phyloP scores from a whole-genome alignment of 2,329 filamentous ascomycete species.

The Verticillium nubilum region DNA sequence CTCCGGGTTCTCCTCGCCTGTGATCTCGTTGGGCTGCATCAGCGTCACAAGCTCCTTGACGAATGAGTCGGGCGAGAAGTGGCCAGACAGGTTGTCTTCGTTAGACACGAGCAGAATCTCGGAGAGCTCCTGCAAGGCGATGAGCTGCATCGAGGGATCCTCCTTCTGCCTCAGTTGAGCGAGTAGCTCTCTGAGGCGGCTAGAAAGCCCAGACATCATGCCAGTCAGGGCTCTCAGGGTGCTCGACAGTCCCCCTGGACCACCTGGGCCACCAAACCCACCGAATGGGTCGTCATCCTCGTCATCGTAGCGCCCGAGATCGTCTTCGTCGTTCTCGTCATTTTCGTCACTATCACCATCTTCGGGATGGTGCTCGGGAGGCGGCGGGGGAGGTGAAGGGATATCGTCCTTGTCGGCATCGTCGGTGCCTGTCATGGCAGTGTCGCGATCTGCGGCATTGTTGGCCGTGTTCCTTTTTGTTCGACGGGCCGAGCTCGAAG shows the following conservation, averaged over 20 bases:
- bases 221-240: slow-evolving; percentile 84
- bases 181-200: slow-evolving; percentile 72
- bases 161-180: slow-evolving; percentile 75
- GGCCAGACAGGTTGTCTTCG: slow-evolving; percentile 91
- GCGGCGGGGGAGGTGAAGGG: slow-evolving; percentile 37
- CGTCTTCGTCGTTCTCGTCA: slow-evolving; percentile 51
- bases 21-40: slow-evolving; percentile 85
- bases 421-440: slow-evolving; percentile 65
- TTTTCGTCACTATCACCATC: slow-evolving; percentile 36
- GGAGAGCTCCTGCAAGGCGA: slow-evolving; percentile 87
- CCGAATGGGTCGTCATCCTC: slow-evolving; percentile 62
- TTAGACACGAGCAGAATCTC: slow-evolving; percentile 92
- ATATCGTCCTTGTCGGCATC: slow-evolving; percentile 40
- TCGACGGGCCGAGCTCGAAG: slow-evolving; percentile 35
- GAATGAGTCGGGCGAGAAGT: slow-evolving; percentile 90
- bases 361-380: slow-evolving; percentile 25
- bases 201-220: slow-evolving; percentile 87
- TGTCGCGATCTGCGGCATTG: slow-evolving; percentile 55
- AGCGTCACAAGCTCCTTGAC: slow-evolving; percentile 89
- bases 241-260: slow-evolving; percentile 63
- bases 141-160: slow-evolving; percentile 80
- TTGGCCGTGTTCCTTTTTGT: slow-evolving; percentile 46
- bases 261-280: slow-evolving; percentile 62
- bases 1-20: slow-evolving; percentile 84
- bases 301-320: slow-evolving; percentile 44